Base-by-base conservation (phyloP, 2,329 filamentous ascomycete species). In the Sclerotinia trifoliorum region DNA sequence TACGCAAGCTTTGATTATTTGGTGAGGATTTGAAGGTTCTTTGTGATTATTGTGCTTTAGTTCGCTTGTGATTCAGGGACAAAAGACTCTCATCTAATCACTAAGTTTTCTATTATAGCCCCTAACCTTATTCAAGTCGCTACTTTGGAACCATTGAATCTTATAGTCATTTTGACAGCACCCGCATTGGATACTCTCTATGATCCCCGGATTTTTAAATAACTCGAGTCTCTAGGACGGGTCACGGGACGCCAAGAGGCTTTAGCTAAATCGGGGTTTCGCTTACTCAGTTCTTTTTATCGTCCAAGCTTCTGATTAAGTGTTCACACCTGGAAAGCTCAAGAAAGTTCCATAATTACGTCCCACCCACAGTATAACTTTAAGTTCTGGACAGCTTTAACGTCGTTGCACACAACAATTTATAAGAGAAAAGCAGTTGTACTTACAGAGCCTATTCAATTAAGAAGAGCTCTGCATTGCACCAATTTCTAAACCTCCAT, bases 401-500 rank as follows among this genome's bases (percentile, higher is more conserved):
- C 65, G 17, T 60, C 44, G 32, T 61, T 66, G 55, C 55, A 61
- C 48, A 35, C n/a, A 39, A 35, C 51, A 42, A 32, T n/a, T 26
- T 6, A 51, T 21, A 46, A 39, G 17, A 61, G 19, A 60, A 57
- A 29, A 60, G 35, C 29, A 42, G 21, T 52, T 48, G 19, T 61
- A 60, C 24, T 51, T 52, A 66, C 54, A 61, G 52, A 49, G 48
- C 48, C 65, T 44, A 29, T 39, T 49, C 29, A 42, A 51, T 24
- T 48, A 7, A 61, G 65, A 66, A 51, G 44, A 49, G 54, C 48
- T 58, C 65, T 66, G 56, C 58, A 63, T 68, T 56, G 29, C 42
- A 48, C 42, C 49, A 65, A 70, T 63, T 60, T 66, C 55, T 68
- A 49, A 35, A 52, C 26, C 69, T 66, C 42, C 35, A 64, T 65